These are phyloP conservation scores for Lepidium aucheri DNA, from an alignment of 345 rosid genomes.

Conservation along the genomic window DNA sequence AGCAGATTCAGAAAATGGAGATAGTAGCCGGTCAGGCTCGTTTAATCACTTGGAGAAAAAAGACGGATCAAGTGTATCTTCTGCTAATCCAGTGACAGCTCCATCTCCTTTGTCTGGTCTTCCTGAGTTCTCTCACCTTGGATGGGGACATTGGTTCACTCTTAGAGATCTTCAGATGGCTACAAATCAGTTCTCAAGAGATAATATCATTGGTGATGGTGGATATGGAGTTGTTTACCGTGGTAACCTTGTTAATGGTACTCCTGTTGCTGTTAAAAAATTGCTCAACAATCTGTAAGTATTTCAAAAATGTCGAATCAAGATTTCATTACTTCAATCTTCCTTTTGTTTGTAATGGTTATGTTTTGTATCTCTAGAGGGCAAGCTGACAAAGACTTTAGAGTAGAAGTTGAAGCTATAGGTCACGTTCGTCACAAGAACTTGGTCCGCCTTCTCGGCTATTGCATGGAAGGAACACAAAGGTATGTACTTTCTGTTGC, in stretches of 20 bases:
- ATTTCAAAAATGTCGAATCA: neutral
- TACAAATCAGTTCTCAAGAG: slow-evolving; percentile 63
- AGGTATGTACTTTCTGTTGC: slow-evolving; percentile 37
- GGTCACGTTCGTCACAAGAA: slow-evolving; percentile 94
- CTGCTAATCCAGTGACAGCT: slow-evolving; percentile 52
- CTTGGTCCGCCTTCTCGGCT: slow-evolving; percentile 88
- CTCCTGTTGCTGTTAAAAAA: slow-evolving; percentile 89
- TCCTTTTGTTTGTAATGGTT: slow-evolving; percentile 3
- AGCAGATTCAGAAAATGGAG: slow-evolving; percentile 42
- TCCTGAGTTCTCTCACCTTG: slow-evolving; percentile 87
- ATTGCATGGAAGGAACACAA: slow-evolving; percentile 94
- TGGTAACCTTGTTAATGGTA: slow-evolving; percentile 67
- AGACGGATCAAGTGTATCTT: slow-evolving; percentile 38
- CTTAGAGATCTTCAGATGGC: slow-evolving; percentile 81
- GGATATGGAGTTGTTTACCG: slow-evolving; percentile 93
- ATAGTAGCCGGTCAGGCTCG: slow-evolving; percentile 58
- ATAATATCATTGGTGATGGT: slow-evolving; percentile 39
- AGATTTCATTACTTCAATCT: neutral
- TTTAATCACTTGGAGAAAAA: slow-evolving; percentile 50
- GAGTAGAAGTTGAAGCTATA: slow-evolving; percentile 95
- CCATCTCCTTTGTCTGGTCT: slow-evolving; percentile 85
- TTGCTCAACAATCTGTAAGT: slow-evolving; percentile 86
- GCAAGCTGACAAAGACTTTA: slow-evolving; percentile 93
- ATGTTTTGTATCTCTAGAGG: slow-evolving; percentile 49
- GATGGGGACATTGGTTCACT: slow-evolving; percentile 99